Evolutionary conservation across 1,284 basidiomycete species (phyloP).

Genomic region (Amylostereum chailletii): DNA sequence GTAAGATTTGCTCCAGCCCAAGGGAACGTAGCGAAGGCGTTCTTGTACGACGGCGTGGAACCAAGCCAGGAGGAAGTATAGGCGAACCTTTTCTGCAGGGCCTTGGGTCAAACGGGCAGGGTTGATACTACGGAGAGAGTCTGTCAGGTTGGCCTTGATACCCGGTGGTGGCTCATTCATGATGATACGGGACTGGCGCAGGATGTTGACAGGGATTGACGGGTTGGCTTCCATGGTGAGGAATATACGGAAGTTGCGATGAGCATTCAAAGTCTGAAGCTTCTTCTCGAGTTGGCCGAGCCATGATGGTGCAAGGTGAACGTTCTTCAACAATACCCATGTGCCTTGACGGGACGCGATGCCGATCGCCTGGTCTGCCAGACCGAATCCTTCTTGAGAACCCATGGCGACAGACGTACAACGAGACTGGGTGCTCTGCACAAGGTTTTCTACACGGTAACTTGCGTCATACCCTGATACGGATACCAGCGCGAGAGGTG

Average conservation of each 20-base stretch:
- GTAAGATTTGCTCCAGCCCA: slow-evolving; percentile 93
- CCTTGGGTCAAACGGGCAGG: slow-evolving; percentile 67
- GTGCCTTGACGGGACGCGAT: slow-evolving; percentile 83
- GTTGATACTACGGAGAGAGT: slow-evolving; percentile 78
- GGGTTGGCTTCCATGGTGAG: slow-evolving; percentile 94
- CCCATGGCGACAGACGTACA: slow-evolving; percentile 94
- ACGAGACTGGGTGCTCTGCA: slow-evolving; percentile 65
- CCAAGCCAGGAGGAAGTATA: slow-evolving; percentile 96
- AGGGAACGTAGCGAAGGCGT: slow-evolving; percentile 86
- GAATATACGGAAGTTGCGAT: slow-evolving; percentile 89
- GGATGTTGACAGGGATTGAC: slow-evolving; percentile 89
- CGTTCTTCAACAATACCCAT: slow-evolving; percentile 95
- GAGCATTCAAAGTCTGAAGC: slow-evolving; percentile 84
- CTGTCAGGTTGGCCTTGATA: slow-evolving; percentile 88
- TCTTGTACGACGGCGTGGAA: slow-evolving; percentile 97
- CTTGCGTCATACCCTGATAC: slow-evolving; percentile 96
- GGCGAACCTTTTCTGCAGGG: slow-evolving; percentile 82
- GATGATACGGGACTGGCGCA: slow-evolving; percentile 88
- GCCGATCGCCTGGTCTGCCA: slow-evolving; percentile 92
- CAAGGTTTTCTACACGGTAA: slow-evolving; percentile 87
- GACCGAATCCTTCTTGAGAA: slow-evolving; percentile 92
- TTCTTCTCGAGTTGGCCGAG: slow-evolving; percentile 93
- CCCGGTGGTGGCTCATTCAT: slow-evolving; percentile 98
- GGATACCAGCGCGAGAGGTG: slow-evolving; percentile 85
- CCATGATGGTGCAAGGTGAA: slow-evolving; percentile 91